A percentile compares a stretch with the other conserved stretches of the same genome.
These are phyloP conservation scores for Evansstolkia leycettana DNA, from an alignment of 495 filamentous ascomycete species.

Conservation along the genomic window DNA sequence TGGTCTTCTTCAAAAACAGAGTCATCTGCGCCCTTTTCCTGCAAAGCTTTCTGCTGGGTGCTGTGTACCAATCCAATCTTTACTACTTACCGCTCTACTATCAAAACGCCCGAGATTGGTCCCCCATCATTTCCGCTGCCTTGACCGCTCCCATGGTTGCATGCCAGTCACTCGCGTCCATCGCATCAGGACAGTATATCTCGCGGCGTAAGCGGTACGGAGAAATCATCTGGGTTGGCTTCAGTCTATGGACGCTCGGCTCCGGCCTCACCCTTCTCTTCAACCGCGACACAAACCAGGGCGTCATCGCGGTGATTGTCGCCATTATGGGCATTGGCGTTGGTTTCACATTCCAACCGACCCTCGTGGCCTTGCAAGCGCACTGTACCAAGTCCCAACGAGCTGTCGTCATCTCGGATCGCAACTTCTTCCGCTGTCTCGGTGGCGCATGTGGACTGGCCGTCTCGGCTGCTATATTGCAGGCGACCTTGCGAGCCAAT, in stretches of 20 bases:
- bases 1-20: slow-evolving; percentile 42
- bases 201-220: slow-evolving; percentile 42
- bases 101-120: slow-evolving; percentile 40
- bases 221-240: slow-evolving; percentile 45
- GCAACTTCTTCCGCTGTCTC: slow-evolving; percentile 51
- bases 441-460: slow-evolving; percentile 50
- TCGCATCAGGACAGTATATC: slow-evolving; percentile 44
- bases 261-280: slow-evolving; percentile 41
- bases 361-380: slow-evolving; percentile 50
- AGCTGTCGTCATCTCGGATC: slow-evolving; percentile 47
- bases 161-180: slow-evolving; percentile 38
- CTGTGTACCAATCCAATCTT: slow-evolving; percentile 44
- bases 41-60: slow-evolving; percentile 49
- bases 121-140: slow-evolving; percentile 35
- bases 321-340: slow-evolving; percentile 41
- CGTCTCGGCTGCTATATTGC: slow-evolving; percentile 44
- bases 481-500: slow-evolving; percentile 33
- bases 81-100: slow-evolving; percentile 43
- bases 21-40: slow-evolving; percentile 40
- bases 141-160: slow-evolving; percentile 41
- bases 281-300: slow-evolving; percentile 30
- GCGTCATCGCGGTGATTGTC: slow-evolving; percentile 40
- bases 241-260: slow-evolving; percentile 40
- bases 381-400: slow-evolving; percentile 45
- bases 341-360: slow-evolving; percentile 49